A percentile compares a stretch with the other conserved stretches of the same genome.
Evolutionary conservation across 805 yeast species (phyloP).

Genomic region (Candida patagonica): DNA sequence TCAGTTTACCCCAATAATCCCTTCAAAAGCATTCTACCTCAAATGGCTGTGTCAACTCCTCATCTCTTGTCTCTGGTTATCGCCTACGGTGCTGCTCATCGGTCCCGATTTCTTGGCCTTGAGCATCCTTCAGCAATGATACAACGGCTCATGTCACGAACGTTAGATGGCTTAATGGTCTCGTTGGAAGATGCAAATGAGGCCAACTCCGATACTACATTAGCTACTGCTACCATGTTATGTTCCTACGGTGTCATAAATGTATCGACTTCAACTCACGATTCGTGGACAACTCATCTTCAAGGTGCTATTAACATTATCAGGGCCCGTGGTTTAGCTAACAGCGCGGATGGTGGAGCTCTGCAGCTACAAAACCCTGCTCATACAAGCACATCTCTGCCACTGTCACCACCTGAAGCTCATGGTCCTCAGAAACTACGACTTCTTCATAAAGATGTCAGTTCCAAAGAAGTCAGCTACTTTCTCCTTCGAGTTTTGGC

Average conservation of each 20-base stretch:
- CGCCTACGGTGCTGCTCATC: constrained; percentile 40
- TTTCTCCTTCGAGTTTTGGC: constrained; percentile 63
- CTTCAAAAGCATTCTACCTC: constrained; percentile 54
- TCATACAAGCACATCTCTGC: background rate
- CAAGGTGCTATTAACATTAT: constrained; percentile 61
- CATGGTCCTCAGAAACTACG: constrained; percentile 14
- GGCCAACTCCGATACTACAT: constrained; percentile 55
- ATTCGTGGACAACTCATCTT: constrained; percentile 53
- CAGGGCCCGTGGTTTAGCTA: constrained; percentile 39
- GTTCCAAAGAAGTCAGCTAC: constrained; percentile 32
- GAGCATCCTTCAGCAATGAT: constrained; percentile 29
- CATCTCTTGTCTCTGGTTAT: constrained; percentile 46
- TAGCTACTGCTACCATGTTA: constrained; percentile 51
- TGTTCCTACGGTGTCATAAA: constrained; percentile 46
- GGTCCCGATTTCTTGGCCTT: constrained; percentile 13
- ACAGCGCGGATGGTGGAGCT: constrained; percentile 18
- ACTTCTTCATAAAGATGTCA: constrained; percentile 11
- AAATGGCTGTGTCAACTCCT: constrained; percentile 55
- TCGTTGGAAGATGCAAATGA: constrained; percentile 42
- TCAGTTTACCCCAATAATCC: constrained; percentile 51
- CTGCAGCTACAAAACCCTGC: constrained; percentile 1
- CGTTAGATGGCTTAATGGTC: constrained; percentile 47
- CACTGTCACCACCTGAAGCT: background rate
- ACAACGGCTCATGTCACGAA: constrained; percentile 44
- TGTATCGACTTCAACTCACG: constrained; percentile 23